Percentiles rank a stretch among this genome's conserved stretches.
These are phyloP conservation scores for Orbilia oligospora DNA, from an alignment of 2,329 filamentous ascomycete genomes.

Conservation along the genomic window DNA sequence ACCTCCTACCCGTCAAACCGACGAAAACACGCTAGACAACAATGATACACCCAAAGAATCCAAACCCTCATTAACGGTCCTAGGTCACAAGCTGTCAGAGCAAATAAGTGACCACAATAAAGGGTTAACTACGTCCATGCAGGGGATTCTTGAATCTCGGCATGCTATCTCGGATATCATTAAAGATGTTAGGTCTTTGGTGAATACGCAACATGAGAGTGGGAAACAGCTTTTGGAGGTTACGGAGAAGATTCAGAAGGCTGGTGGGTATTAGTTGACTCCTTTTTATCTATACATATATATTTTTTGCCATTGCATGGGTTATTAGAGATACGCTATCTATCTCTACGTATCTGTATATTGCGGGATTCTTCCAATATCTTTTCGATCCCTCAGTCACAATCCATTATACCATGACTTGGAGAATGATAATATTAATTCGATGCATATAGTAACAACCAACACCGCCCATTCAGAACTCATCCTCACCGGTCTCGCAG, in stretches of 20 bases:
- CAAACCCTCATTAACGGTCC: constrained; percentile 42
- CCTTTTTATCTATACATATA: background rate
- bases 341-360: too few species aligned
- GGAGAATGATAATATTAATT: too few species aligned
- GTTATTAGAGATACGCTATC: too few species aligned
- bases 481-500: background rate
- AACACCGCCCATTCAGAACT: background rate
- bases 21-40: constrained; percentile 18
- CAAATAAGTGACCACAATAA: constrained; percentile 16
- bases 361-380: too few species aligned
- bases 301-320: too few species aligned
- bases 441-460: background rate
- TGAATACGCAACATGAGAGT: background rate
- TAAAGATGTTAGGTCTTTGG: background rate
- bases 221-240: background rate
- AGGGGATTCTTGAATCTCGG: background rate
- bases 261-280: background rate
- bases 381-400: too few species aligned
- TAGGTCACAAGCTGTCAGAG: constrained; percentile 40
- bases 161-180: background rate
- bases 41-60: constrained; percentile 9
- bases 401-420: too few species aligned
- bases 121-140: background rate
- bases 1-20: background rate
- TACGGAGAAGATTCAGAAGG: background rate